Base-by-base conservation (phyloP, 306 rosid species). In the Herpetospermum pedunculosum region DNA sequence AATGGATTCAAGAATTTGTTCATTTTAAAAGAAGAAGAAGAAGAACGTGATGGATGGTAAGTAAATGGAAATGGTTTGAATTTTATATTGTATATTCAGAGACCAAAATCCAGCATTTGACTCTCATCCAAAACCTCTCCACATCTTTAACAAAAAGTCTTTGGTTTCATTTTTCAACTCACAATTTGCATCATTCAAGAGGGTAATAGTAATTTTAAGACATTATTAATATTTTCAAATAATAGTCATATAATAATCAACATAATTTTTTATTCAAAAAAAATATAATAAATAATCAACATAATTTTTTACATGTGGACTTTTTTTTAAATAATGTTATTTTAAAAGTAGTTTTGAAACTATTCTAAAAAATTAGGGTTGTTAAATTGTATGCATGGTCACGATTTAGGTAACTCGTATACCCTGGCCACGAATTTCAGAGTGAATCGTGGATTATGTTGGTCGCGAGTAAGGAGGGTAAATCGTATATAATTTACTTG, bases 71-170 rank as follows among this genome's bases (percentile, higher is more conserved):
- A 32, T 30, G 37, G 18, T 30, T 1, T 8, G 2, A 6, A 2
- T 62, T 55, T 62, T 62, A 62, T 62, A 62, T 62, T 62, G 46
- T 2, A 62, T 62, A n/a, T n/a, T n/a, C 34, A n/a, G 32, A 62
- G 21, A 16, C 41, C 67, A 29, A 59, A 30, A 29, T 59, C 11
- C 12, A 59, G 67, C 21, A 15, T 59, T 35, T 59, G 5, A 60
- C 43, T 7, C 15, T 60, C 34, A 62, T 15, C 26, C 12, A 59
- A 59, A 59, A 4, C n/a, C 38, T 14, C 16, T 6, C 65, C 65
- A 58, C 32, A 16, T 58, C 21, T 29, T 57, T 57, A 11, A 4
- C 1, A 11, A 65, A 65, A 65, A 8, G 72, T 40, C 50, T 21
- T 65, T 38, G 30, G 26, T 65, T 40, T 65, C 28, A 63, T 63